Conservation (phyloP, 1,139 yeast genomes). For the Zygotorulaspora mrakii region DNA sequence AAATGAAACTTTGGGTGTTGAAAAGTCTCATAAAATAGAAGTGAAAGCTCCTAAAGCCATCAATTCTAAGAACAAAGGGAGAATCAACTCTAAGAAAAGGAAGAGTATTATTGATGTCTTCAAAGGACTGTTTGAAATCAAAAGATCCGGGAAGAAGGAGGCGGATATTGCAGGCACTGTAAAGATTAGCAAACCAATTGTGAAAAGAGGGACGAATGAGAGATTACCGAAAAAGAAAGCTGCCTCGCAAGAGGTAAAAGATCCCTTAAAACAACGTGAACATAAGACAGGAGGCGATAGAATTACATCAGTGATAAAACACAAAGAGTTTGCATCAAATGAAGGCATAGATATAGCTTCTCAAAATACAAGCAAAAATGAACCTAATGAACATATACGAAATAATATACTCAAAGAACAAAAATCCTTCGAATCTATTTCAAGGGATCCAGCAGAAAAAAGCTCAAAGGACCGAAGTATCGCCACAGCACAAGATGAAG, state of each 20-base stretch:
- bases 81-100: too few species aligned
- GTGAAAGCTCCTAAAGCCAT: too few species aligned
- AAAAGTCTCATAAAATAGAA: too few species aligned
- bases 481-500: too few species aligned
- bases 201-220: constrained; percentile 2
- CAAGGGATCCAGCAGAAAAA: not conserved
- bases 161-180: constrained; percentile 3
- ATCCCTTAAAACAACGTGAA: not conserved
- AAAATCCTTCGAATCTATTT: not conserved
- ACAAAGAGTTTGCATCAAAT: constrained; percentile 3
- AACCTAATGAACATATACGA: not conserved
- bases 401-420: too few species aligned
- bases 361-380: not conserved
- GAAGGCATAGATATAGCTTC: not conserved
- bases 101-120: constrained; percentile 19
- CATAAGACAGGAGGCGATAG: constrained; percentile 7
- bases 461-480: too few species aligned
- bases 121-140: constrained; percentile 22
- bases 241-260: not conserved
- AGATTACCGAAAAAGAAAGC: not conserved
- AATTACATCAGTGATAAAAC: constrained; percentile 19
- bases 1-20: too few species aligned
- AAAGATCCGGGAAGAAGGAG: constrained; percentile 3
- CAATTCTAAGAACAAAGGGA: too few species aligned
- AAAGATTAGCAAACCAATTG: constrained; percentile 4